These are phyloP conservation scores for Fistulinella cinereoalba DNA, from an alignment of 1,284 basidiomycete genomes.

Conservation along the genomic window DNA sequence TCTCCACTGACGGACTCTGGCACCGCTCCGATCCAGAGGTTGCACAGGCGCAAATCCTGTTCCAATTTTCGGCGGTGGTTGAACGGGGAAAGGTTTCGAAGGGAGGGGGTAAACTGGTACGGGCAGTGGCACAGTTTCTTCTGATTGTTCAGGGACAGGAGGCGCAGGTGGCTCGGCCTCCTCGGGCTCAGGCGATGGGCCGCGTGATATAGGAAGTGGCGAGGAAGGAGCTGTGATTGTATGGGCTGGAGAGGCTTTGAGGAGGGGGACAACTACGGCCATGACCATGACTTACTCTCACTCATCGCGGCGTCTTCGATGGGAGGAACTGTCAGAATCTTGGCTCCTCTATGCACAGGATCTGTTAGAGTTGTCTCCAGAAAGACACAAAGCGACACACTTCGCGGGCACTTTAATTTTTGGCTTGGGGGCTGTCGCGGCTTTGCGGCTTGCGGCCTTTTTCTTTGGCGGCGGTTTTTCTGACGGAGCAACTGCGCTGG, in stretches of 20 bases:
- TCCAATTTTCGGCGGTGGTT: conserved; percentile 68
- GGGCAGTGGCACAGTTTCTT: conserved; percentile 60
- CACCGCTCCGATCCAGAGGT: conserved; percentile 59
- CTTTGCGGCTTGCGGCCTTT: conserved; percentile 39
- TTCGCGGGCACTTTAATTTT: conserved; percentile 41
- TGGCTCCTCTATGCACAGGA: conserved; percentile 17
- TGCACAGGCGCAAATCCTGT: conserved; percentile 65
- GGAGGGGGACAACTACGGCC: neutral
- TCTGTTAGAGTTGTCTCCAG: neutral
- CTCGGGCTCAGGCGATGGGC: conserved; percentile 27
- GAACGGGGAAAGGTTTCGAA: conserved; percentile 74
- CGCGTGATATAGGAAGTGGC: conserved; percentile 35
- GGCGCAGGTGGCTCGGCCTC: conserved; percentile 28
- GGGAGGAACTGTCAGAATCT: conserved; percentile 19
- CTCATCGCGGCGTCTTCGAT: conserved; percentile 39
- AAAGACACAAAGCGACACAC: conserved; percentile 26
- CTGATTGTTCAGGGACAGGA: conserved; percentile 44
- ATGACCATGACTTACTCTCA: conserved; percentile 37
- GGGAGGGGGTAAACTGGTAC: conserved; percentile 73
- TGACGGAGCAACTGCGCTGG: conserved; percentile 11
- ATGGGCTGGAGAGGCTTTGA: conserved; percentile 31
- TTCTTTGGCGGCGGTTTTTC: conserved; percentile 38
- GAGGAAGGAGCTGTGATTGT: conserved; percentile 47
- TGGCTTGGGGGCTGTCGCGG: conserved; percentile 34
- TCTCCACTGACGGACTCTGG: conserved; percentile 66